phyloP scores from a whole-genome alignment of 2,329 filamentous ascomycete species.

The Tothia fuscella region DNA sequence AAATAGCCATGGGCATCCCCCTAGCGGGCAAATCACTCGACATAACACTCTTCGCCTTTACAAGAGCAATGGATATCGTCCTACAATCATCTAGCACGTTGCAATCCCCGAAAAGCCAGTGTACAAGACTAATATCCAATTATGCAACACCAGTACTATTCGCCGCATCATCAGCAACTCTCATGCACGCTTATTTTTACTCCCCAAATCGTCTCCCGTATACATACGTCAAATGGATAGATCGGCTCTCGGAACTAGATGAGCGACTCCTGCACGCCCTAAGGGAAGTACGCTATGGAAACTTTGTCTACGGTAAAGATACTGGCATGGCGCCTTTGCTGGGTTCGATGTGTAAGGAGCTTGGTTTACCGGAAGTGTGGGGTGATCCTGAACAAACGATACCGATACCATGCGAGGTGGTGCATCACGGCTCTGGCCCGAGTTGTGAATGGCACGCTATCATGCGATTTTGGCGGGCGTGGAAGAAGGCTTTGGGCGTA shows the following conservation, averaged over 20 bases:
- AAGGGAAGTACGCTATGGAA: conserved; percentile 49
- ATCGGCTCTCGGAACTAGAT: conserved; percentile 63
- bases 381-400: conserved; percentile 58
- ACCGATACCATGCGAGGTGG: conserved; percentile 71
- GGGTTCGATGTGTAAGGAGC: conserved; percentile 59
- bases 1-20: conserved; percentile 8
- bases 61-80: conserved; percentile 60
- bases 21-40: conserved; percentile 66
- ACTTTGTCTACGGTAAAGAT: conserved; percentile 60
- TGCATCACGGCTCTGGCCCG: conserved; percentile 66
- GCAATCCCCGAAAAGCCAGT: conserved; percentile 19
- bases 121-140: conserved; percentile 19
- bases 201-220: conserved; percentile 55
- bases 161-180: conserved; percentile 55
- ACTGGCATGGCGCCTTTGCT: conserved; percentile 59
- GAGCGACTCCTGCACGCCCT: conserved; percentile 61
- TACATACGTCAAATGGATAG: conserved; percentile 74
- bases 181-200: conserved; percentile 91
- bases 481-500: conserved; percentile 61
- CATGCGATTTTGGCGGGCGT: conserved; percentile 55
- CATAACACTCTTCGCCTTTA: conserved; percentile 65
- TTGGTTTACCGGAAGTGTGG: conserved; percentile 54
- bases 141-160: conserved; percentile 60
- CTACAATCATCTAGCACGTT: conserved; percentile 47
- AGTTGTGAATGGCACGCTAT: conserved; percentile 65